Evolutionary conservation across 768 basidiomycete genomes (phyloP).

Genomic region (Stropharia rugosoannulata): DNA sequence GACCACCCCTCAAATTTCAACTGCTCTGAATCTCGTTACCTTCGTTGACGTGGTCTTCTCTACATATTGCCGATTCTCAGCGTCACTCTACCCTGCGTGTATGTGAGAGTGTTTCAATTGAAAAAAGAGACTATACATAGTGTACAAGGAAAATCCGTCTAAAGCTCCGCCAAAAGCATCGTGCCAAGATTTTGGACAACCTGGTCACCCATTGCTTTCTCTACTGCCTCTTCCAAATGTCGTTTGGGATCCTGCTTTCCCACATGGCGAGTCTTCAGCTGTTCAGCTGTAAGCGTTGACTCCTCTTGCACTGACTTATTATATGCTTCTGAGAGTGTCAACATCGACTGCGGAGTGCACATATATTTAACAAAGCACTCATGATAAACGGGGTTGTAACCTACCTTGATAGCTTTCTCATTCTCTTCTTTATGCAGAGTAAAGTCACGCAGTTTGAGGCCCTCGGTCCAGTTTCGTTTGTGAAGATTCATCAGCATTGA

Average conservation of each 20-base stretch:
- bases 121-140: constrained; percentile 13
- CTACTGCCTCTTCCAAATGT: constrained; percentile 95
- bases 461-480: constrained; percentile 99
- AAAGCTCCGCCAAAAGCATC: constrained; percentile 92
- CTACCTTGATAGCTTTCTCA: constrained; percentile 92
- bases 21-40: constrained; percentile 5
- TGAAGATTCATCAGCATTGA: constrained; percentile 99
- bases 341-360: constrained; percentile 71
- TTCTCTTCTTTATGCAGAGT: constrained; percentile 84
- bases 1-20: constrained; percentile 22
- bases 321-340: constrained; percentile 88
- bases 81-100: background rate
- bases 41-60: background rate
- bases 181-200: constrained; percentile 94
- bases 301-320: constrained; percentile 99
- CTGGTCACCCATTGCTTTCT: constrained; percentile 97
- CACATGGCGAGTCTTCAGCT: constrained; percentile 96
- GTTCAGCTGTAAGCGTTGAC: constrained; percentile 89
- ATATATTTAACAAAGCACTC: constrained; percentile 3
- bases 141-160: constrained; percentile 24
- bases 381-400: constrained; percentile 16
- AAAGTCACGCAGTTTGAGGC: constrained; percentile 89
- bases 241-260: constrained; percentile 98
- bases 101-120: background rate
- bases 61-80: constrained; percentile 16